Base-by-base conservation (phyloP, 2,329 filamentous ascomycete species). In the Fusarium secorum region DNA sequence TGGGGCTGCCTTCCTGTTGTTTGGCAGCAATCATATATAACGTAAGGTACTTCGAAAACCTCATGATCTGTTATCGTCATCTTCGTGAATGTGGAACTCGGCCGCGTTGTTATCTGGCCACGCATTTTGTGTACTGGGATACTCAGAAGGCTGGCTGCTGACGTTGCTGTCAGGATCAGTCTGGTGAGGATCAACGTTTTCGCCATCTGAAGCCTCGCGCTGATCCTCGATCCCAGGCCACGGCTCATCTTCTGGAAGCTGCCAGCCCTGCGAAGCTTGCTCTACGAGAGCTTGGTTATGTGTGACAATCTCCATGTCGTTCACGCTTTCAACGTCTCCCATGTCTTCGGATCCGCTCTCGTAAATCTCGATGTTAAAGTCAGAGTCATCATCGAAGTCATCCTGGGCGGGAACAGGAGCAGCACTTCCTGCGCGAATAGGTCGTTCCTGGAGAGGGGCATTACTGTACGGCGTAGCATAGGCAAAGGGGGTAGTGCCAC, bases 401-500 rank as follows among this genome's bases (percentile, higher is more conserved):
- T 82, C 79, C 38, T 76, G 73, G 7, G 71, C 64, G 20, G 69
- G 74, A 17, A 73, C 76, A 7, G 75, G 77, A 11, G 74, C 71
- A 18, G 74, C 66, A 48, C 79, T 81, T 36, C 76, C 74, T 45
- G 74, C 73, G 18, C 79, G 74, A 4, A 75, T 45, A 9, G 69
- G 69, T 20, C 81, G 80, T 58, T 86, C 85, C 17, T 83, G 78
- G 13, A 81, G 78, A 2, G 88, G 84, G 7, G 84, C 87, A 66
- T 89, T 90, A 75, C 91, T 94, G 76, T 91, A 85, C 1, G 92
- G 92, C 1, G 92, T 95, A 5, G 91, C 91, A 75, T 94, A 94
- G n/a, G 89, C 90, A 70, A 89, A 89, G 0, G 90, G 91, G 1
- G 86, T 89, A 17, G 83, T 83, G 18, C 79, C 79, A 35, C 85